Evolutionary conservation across 2,329 filamentous ascomycete genomes (phyloP).

Genomic region (Fusarium armeniacum): DNA sequence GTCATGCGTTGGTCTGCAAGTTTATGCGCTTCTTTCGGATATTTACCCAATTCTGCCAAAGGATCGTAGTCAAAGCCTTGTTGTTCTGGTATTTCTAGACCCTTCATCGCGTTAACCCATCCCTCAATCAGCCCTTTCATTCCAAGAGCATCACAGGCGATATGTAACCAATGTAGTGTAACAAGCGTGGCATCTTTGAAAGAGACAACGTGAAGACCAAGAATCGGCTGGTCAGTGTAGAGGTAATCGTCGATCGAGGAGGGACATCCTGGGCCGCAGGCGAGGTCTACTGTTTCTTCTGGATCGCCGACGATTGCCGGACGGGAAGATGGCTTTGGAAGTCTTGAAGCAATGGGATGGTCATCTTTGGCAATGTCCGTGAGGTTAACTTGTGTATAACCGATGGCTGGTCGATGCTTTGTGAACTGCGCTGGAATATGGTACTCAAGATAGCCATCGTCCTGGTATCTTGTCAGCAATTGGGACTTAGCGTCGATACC

Average conservation of each 20-base stretch:
- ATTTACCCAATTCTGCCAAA: slow-evolving; percentile 2
- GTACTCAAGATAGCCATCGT: slow-evolving; percentile 25
- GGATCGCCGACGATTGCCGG: slow-evolving; percentile 28
- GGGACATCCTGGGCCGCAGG: slow-evolving; percentile 18
- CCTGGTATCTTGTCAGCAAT: background rate
- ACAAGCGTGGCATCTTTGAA: slow-evolving; percentile 27
- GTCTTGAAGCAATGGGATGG: slow-evolving; percentile 17
- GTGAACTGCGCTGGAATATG: slow-evolving; percentile 33
- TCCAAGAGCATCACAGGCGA: slow-evolving; percentile 14
- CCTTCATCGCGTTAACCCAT: background rate
- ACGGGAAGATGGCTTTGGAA: slow-evolving; percentile 5
- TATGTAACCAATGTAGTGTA: slow-evolving; percentile 20
- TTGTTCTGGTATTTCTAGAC: background rate
- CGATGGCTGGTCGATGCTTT: slow-evolving; percentile 21
- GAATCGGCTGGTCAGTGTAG: slow-evolving; percentile 1
- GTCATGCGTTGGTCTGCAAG: background rate
- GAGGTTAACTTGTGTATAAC: slow-evolving; percentile 3
- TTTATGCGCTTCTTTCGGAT: background rate
- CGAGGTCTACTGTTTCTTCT: slow-evolving; percentile 24
- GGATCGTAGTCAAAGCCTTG: slow-evolving; percentile 9
- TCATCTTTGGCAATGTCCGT: slow-evolving; percentile 11
- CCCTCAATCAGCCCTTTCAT: slow-evolving; percentile 1
- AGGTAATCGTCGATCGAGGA: slow-evolving; percentile 29
- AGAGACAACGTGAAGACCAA: slow-evolving; percentile 26
- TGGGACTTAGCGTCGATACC: accelerated